Percentiles rank a stretch among this genome's conserved stretches.
Conservation (phyloP, 106 monocot genomes). For the Apostasia ramifera region DNA sequence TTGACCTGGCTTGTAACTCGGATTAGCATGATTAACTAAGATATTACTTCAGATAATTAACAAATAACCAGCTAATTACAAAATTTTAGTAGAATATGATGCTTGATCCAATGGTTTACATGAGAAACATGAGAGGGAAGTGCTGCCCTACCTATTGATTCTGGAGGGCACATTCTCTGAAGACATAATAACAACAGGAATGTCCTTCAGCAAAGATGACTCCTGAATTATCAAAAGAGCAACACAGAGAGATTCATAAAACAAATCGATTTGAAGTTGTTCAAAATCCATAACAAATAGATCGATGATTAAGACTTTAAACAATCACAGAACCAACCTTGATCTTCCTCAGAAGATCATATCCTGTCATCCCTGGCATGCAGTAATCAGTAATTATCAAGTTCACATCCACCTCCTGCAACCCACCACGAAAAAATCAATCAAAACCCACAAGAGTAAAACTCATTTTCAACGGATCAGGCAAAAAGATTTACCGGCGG, state of each 20-base stretch:
- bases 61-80: too few species aligned
- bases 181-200: conserved; percentile 93
- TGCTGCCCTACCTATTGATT: conserved; percentile 48
- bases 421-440: background rate
- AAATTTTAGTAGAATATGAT: too few species aligned
- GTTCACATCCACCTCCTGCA: conserved; percentile 63
- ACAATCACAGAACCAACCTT: conserved; percentile 20
- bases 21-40: too few species aligned
- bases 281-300: background rate
- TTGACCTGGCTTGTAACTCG: too few species aligned
- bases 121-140: too few species aligned
- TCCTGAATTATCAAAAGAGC: conserved; percentile 31
- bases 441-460: background rate
- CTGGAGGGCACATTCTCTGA: conserved; percentile 84
- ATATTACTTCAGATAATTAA: too few species aligned
- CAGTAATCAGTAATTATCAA: conserved; percentile 44
- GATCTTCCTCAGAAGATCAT: conserved; percentile 50
- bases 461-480: background rate
- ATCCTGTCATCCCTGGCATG: conserved; percentile 30
- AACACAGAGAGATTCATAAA: background rate
- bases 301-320: background rate
- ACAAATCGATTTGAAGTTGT: background rate
- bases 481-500: too few species aligned
- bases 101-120: too few species aligned
- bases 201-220: conserved; percentile 56